phyloP scores from a whole-genome alignment of 108 stramenopile species.

The Nannochloropsis salina region DNA sequence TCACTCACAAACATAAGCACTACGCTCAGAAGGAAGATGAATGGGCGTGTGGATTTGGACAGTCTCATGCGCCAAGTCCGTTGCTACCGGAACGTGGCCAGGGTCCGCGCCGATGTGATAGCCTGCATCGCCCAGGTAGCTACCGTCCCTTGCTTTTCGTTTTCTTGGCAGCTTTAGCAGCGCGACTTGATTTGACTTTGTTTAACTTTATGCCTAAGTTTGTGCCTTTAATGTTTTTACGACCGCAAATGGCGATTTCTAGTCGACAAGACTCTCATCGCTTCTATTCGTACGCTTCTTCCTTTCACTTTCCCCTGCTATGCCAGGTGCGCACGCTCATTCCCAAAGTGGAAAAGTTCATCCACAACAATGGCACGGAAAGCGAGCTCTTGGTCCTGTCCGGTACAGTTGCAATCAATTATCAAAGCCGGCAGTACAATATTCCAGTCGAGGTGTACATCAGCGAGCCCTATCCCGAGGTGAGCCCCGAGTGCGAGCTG shows the following conservation, averaged over 20 bases:
- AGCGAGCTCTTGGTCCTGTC: constrained; percentile 54
- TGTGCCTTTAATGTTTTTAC: too few relatives aligned
- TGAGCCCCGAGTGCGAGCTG: not conserved
- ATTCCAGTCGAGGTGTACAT: constrained; percentile 84
- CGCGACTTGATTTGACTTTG: too few relatives aligned
- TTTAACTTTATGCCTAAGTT: too few relatives aligned
- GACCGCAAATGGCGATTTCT: too few relatives aligned
- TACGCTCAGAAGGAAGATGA: not conserved
- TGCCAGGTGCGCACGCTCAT: constrained; percentile 10
- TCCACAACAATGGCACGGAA: constrained; percentile 49
- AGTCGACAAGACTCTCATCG: not conserved
- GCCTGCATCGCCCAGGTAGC: constrained; percentile 13
- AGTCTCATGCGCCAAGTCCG: not conserved
- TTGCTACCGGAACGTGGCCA: not conserved
- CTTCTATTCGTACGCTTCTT: not conserved
- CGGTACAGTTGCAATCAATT: constrained; percentile 84
- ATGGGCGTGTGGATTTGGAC: constrained; percentile 10
- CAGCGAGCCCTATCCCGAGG: constrained; percentile 69
- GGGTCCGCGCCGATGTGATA: constrained; percentile 4
- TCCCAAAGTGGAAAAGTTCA: constrained; percentile 16
- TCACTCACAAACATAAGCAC: not conserved
- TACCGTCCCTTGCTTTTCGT: too few relatives aligned
- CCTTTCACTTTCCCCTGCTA: constrained; percentile 19
- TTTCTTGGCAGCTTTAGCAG: too few relatives aligned
- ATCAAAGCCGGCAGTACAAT: constrained; percentile 74